Evolutionary conservation across 2,329 filamentous ascomycete genomes (phyloP).

Genomic region (Talaromyces sp.): DNA sequence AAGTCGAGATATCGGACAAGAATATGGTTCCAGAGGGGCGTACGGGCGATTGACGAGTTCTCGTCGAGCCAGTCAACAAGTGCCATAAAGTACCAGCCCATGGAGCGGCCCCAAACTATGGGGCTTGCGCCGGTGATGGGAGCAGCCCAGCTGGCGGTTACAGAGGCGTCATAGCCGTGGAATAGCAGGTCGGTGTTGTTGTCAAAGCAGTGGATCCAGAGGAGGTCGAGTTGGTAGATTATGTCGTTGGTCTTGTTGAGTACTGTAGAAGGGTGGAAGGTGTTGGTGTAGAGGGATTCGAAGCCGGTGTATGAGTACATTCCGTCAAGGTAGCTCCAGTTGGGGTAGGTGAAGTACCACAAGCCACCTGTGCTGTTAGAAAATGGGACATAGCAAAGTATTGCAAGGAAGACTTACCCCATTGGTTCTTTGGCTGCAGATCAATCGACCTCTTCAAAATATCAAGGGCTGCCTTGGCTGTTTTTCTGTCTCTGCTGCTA

Average conservation of each 20-base stretch:
- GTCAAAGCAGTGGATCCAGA: slow-evolving; percentile 41
- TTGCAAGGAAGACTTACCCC: background rate
- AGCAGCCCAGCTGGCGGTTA: slow-evolving; percentile 49
- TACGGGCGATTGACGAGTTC: slow-evolving; percentile 33
- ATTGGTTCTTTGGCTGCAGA: slow-evolving; percentile 16
- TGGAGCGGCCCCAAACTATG: slow-evolving; percentile 49
- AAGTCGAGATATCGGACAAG: slow-evolving; percentile 38
- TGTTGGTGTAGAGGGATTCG: slow-evolving; percentile 29
- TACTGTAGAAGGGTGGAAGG: slow-evolving; percentile 32
- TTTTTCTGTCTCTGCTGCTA: slow-evolving; percentile 9
- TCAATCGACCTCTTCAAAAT: slow-evolving; percentile 17
- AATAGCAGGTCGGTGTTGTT: slow-evolving; percentile 41
- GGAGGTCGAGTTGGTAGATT: slow-evolving; percentile 41
- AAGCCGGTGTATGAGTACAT: slow-evolving; percentile 49
- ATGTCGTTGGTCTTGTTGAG: slow-evolving; percentile 42
- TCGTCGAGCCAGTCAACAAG: slow-evolving; percentile 48
- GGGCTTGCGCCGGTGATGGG: slow-evolving; percentile 47
- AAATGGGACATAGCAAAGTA: background rate
- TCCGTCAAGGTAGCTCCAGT: slow-evolving; percentile 52
- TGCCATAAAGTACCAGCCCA: slow-evolving; percentile 53
- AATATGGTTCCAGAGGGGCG: slow-evolving; percentile 29
- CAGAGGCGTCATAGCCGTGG: slow-evolving; percentile 51
- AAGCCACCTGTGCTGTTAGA: slow-evolving; percentile 4
- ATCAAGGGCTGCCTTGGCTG: slow-evolving; percentile 13
- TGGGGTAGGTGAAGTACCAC: slow-evolving; percentile 36